These are phyloP conservation scores for Mycena amicta DNA, from an alignment of 768 basidiomycete genomes.

Conservation along the genomic window DNA sequence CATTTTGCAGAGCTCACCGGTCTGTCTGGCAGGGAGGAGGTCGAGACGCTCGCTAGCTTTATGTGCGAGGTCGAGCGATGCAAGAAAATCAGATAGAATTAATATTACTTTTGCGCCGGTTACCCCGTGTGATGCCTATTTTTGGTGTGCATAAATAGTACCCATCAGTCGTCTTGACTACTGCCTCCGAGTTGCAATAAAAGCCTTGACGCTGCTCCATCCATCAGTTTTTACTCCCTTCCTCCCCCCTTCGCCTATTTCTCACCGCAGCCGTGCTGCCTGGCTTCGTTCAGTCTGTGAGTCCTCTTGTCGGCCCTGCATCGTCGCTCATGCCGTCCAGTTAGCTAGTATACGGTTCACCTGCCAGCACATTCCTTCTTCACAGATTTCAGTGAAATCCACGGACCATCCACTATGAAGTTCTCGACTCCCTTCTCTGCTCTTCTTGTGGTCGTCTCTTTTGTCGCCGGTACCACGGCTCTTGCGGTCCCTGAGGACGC, in stretches of 20 bases:
- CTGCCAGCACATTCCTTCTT: conserved; percentile 36
- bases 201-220: conserved; percentile 5
- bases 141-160: neutral
- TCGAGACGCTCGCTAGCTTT: conserved; percentile 80
- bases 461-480: conserved; percentile 37
- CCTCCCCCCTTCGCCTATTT: conserved; percentile 30
- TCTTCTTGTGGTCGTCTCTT: conserved; percentile 42
- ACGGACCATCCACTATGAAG: conserved; percentile 49
- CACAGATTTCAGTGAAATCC: conserved; percentile 52
- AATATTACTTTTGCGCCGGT: conserved; percentile 6
- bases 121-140: neutral
- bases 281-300: conserved; percentile 21
- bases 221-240: conserved; percentile 24
- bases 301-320: neutral
- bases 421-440: conserved; percentile 44
- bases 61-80: conserved; percentile 69
- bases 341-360: conserved; percentile 32
- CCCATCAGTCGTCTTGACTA: neutral
- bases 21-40: conserved; percentile 63
- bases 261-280: conserved; percentile 61
- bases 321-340: conserved; percentile 22
- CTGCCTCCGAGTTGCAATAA: conserved; percentile 19
- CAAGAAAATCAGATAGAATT: conserved; percentile 7
- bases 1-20: conserved; percentile 67
- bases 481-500: conserved; percentile 25